Evolutionary conservation across 768 basidiomycete species (phyloP), one percentile per base, ranked within the genome.

Genomic region (Kwoniella shandongensis): DNA sequence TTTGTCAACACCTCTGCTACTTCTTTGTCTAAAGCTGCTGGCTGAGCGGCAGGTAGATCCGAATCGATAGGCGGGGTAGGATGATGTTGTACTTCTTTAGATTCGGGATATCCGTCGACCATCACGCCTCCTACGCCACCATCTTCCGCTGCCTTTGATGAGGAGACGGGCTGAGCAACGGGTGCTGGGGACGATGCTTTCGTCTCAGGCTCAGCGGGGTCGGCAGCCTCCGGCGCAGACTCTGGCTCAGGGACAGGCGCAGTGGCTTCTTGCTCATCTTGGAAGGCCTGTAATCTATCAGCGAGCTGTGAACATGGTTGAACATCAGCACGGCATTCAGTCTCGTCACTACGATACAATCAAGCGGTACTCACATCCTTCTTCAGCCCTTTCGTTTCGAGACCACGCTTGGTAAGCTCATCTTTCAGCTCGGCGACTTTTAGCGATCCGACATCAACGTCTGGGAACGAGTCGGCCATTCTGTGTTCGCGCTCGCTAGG

Each of bases 391-490:
- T 62, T 69, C 27, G 68, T 70, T 10, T 69, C 65, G 13, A 74
- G 56, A 6, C 71, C 73, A 29, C 72, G 54, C 39, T 63, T 67
- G 12, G 68, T 47, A 10, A 76, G 66, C 55, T 76, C 71, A 15
- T 72, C 69, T 54, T 72, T 69, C 32, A 76, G 68, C 36, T 76
- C 75, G 29, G 61, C 69, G 12, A 73, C 71, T 44, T 73, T 73
- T 38, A 73, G 62, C 2, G 41, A 29, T 25, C 55, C 47, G 30
- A 62, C 55, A 38, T 71, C 62, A 15, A 65, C 56, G 11, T 29
- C n/a, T 13, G 40, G 32, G 35, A 41, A 46, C 3, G 50, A 26
- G 32, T n/a, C 29, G 36, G 50, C 10, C 40, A 42, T 42, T 6
- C n/a, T n/a, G n/a, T n/a, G n/a, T n/a, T n/a, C n/a, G n/a, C n/a